Conservation (phyloP, 2,329 filamentous ascomycete genomes). For the Aspergillus oerlinghausenensis region DNA sequence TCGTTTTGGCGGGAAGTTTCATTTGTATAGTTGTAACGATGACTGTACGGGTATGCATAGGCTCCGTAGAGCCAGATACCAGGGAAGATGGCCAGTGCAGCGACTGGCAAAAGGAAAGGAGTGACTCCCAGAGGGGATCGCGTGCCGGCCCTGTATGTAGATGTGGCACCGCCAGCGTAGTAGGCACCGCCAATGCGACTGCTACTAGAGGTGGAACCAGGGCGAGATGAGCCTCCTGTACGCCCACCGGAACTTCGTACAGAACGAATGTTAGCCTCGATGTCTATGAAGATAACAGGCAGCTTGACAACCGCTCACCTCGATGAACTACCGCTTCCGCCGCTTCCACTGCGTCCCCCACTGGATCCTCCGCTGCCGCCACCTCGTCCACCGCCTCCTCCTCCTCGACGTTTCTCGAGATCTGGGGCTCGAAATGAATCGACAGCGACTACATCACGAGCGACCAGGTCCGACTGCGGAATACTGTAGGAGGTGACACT, state of each 20-base stretch:
- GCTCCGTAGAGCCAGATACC: constrained; percentile 53
- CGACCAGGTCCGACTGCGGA: constrained; percentile 20
- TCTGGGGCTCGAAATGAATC: constrained; percentile 16
- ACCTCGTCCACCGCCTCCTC: constrained; percentile 25
- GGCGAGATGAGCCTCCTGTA: constrained; percentile 20
- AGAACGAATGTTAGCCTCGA: background rate
- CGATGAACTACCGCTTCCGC: constrained; percentile 15
- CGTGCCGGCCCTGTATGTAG: constrained; percentile 47
- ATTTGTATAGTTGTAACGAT: constrained; percentile 46
- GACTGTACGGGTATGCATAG: constrained; percentile 52
- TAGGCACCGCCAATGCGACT: constrained; percentile 40
- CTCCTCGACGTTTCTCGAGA: constrained; percentile 48
- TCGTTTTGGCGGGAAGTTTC: constrained; percentile 44
- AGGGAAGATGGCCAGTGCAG: constrained; percentile 46
- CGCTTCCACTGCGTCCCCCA: constrained; percentile 23
- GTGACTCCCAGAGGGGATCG: constrained; percentile 46
- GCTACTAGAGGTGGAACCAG: background rate
- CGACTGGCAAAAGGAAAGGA: constrained; percentile 46
- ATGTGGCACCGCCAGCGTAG: constrained; percentile 52
- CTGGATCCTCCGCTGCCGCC: constrained; percentile 24
- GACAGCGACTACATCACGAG: constrained; percentile 12
- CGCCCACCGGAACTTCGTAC: constrained; percentile 21
- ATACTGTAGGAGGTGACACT: constrained; percentile 26
- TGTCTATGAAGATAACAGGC: background rate
- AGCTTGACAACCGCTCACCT: background rate